phyloP scores from a whole-genome alignment of 169 alveolate species.

The Plasmodium vivax region DNA sequence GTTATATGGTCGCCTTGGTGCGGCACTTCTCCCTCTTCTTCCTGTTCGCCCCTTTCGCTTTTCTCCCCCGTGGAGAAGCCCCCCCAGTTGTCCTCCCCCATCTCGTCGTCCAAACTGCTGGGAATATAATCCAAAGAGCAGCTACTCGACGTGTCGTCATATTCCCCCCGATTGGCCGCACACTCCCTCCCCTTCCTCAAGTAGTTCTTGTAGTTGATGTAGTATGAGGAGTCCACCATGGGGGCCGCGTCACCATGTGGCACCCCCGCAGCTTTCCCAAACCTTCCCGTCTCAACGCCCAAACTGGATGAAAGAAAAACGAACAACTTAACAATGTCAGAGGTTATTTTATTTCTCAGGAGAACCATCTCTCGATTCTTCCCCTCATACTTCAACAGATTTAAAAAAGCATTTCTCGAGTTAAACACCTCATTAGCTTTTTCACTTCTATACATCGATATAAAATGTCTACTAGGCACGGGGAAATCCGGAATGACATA shows the following conservation, averaged over 20 bases:
- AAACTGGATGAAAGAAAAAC: conserved; percentile 61
- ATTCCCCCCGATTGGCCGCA: neutral
- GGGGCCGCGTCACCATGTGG: neutral
- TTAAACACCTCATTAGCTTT: conserved; percentile 41
- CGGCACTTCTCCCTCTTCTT: neutral
- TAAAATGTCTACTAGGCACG: conserved; percentile 40
- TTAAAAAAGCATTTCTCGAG: conserved; percentile 45
- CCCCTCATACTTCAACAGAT: conserved; percentile 65
- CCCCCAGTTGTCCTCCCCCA: neutral
- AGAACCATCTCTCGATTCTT: conserved; percentile 10
- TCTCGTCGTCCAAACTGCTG: neutral
- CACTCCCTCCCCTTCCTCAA: conserved; percentile 1
- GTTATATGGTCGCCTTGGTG: neutral
- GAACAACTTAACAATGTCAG: conserved; percentile 43
- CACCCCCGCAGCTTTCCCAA: neutral
- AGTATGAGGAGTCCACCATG: conserved; percentile 59
- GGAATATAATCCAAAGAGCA: neutral
- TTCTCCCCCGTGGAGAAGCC: neutral
- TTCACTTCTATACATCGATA: conserved; percentile 10
- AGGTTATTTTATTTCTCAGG: conserved; percentile 51
- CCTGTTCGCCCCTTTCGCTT: neutral
- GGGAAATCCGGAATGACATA: conserved; percentile 74
- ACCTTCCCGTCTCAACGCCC: conserved; percentile 52
- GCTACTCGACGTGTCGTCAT: neutral
- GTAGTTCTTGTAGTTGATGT: conserved; percentile 24